Evolutionary conservation across 768 basidiomycete species (phyloP).

Genomic region (Russula dissimulans): DNA sequence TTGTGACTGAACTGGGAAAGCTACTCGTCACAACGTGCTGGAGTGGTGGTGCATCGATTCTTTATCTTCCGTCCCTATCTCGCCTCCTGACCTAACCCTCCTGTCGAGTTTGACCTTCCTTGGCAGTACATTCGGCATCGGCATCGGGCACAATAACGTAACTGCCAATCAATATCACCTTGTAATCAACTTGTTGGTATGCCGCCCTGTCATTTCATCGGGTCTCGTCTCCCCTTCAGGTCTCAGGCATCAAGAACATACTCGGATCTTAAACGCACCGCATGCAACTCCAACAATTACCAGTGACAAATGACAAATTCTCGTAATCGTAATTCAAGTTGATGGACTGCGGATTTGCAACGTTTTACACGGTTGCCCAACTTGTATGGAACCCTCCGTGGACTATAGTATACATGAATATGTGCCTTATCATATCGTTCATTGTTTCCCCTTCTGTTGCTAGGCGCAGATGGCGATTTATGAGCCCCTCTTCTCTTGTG

Average conservation of each 20-base stretch:
- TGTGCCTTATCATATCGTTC: neutral
- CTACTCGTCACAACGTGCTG: neutral
- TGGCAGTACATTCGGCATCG: neutral
- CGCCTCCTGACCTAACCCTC: neutral
- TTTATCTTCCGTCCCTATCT: conserved; percentile 9
- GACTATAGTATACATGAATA: neutral
- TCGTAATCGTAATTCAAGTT: neutral
- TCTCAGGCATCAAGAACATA: neutral
- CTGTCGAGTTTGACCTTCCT: neutral
- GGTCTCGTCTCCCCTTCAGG: neutral
- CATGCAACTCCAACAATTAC: conserved; percentile 10
- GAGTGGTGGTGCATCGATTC: neutral
- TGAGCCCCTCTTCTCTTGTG: neutral
- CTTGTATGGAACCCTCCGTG: neutral
- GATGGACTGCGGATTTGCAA: neutral
- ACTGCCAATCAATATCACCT: conserved; percentile 7
- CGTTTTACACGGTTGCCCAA: neutral
- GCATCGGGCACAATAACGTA: conserved; percentile 1
- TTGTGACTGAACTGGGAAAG: neutral
- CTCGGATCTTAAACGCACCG: conserved; percentile 11
- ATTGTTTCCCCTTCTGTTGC: conserved; percentile 5
- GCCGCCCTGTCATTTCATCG: neutral
- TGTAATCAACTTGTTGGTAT: neutral
- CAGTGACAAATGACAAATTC: conserved; percentile 4
- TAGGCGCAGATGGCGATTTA: neutral